Percentiles rank a stretch among this genome's conserved stretches.
These are phyloP conservation scores for Volvox africanus DNA, from an alignment of 139 green algal genomes.

Conservation along the genomic window DNA sequence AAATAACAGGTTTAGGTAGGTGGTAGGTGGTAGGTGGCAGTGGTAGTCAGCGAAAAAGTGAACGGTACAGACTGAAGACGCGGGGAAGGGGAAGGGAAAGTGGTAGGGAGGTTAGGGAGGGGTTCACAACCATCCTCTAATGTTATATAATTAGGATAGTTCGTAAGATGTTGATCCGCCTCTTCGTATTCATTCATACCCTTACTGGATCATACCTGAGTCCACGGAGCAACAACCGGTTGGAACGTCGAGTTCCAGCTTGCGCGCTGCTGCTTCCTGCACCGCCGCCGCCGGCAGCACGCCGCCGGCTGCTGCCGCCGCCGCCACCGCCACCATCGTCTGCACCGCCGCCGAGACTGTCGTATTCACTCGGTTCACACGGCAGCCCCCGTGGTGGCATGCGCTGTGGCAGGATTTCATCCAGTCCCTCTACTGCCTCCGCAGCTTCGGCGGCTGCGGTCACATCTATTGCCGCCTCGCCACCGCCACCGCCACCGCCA, in stretches of 20 bases:
- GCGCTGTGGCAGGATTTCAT: conserved; percentile 24
- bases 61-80: neutral
- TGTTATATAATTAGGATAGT: no score
- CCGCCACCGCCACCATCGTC: neutral
- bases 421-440: neutral
- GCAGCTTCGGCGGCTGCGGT: neutral
- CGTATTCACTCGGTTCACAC: neutral
- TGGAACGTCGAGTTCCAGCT: neutral
- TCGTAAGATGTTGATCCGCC: no score
- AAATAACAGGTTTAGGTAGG: neutral
- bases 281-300: neutral
- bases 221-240: neutral
- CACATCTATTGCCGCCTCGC: neutral
- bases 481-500: neutral
- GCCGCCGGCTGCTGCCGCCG: neutral
- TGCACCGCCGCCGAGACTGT: neutral
- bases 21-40: neutral
- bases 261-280: no score
- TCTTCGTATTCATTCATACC: no score
- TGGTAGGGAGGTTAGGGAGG: neutral
- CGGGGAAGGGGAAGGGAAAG: neutral
- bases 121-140: neutral
- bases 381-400: neutral
- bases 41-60: no score
- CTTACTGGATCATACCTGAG: no score